Evolutionary conservation across 129 eudicot genomes (phyloP).

Genomic region (Chrysanthemum seticuspe): DNA sequence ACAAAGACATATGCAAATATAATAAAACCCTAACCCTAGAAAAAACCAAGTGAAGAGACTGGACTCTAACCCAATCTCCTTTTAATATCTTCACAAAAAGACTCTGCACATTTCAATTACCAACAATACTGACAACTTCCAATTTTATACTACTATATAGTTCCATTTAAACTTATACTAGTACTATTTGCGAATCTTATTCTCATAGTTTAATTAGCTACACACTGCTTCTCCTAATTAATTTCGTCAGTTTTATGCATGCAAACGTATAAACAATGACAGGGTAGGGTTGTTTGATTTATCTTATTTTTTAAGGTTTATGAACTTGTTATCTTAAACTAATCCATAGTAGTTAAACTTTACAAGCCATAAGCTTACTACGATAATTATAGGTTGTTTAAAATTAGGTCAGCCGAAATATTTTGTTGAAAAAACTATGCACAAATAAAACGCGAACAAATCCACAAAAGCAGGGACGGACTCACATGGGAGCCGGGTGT

Average conservation of each 20-base stretch:
- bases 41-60: conserved; percentile 35
- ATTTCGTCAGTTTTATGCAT: background rate
- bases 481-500: too few species aligned
- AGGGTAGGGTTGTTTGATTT: too few species aligned
- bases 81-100: conserved; percentile 31
- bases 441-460: too few species aligned
- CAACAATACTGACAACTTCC: conserved; percentile 36
- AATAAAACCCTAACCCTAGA: conserved; percentile 32
- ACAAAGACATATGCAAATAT: conserved; percentile 13
- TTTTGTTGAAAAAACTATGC: too few species aligned
- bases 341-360: background rate
- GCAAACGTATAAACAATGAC: too few species aligned
- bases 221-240: background rate
- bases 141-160: conserved; percentile 1
- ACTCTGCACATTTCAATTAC: conserved; percentile 38
- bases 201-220: background rate
- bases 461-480: too few species aligned
- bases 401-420: too few species aligned
- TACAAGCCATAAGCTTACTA: too few species aligned
- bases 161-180: background rate
- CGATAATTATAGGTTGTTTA: too few species aligned
- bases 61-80: conserved; percentile 42
- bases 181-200: conserved; percentile 11
- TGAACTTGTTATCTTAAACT: too few species aligned
- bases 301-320: too few species aligned